Evolutionary conservation across 139 green algal genomes (phyloP).

Genomic region (Volvox reticuliferus): DNA sequence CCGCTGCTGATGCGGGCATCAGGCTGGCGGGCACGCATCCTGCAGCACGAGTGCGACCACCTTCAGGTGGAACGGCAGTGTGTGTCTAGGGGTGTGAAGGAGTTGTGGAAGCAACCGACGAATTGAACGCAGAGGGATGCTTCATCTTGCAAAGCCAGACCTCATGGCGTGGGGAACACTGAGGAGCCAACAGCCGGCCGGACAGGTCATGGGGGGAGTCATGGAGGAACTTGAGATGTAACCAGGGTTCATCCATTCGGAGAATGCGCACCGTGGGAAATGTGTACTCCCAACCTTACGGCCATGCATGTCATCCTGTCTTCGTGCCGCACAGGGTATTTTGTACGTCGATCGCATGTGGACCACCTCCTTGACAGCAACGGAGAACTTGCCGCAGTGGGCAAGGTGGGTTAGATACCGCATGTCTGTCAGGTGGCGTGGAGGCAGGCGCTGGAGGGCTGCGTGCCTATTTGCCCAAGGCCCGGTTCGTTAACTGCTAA

Average conservation of each 20-base stretch:
- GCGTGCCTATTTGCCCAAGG: too few species aligned
- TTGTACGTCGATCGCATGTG: slow-evolving; percentile 42
- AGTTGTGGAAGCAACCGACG: background rate
- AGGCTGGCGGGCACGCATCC: slow-evolving; percentile 89
- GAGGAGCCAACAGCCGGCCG: too few species aligned
- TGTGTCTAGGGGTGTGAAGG: background rate
- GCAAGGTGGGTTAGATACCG: background rate
- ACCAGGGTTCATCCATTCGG: too few species aligned
- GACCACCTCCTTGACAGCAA: background rate
- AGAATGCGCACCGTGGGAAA: too few species aligned
- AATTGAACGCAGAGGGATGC: background rate
- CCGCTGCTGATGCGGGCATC: slow-evolving; percentile 69
- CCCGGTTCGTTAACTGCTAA: too few species aligned
- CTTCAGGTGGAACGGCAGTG: slow-evolving; percentile 72
- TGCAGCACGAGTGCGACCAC: slow-evolving; percentile 99
- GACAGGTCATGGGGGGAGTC: too few species aligned
- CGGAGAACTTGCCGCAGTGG: slow-evolving; percentile 26
- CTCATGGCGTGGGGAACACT: background rate
- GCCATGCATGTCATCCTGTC: background rate
- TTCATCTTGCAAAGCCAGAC: background rate
- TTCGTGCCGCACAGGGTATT: background rate
- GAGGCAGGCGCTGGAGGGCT: too few species aligned
- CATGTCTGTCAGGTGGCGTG: too few species aligned
- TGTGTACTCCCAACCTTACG: background rate
- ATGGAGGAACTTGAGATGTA: too few species aligned